Percentiles rank a stretch among this genome's conserved stretches.
Conservation (phyloP, 2,329 filamentous ascomycete genomes). For the Curvularia verruculosa region DNA sequence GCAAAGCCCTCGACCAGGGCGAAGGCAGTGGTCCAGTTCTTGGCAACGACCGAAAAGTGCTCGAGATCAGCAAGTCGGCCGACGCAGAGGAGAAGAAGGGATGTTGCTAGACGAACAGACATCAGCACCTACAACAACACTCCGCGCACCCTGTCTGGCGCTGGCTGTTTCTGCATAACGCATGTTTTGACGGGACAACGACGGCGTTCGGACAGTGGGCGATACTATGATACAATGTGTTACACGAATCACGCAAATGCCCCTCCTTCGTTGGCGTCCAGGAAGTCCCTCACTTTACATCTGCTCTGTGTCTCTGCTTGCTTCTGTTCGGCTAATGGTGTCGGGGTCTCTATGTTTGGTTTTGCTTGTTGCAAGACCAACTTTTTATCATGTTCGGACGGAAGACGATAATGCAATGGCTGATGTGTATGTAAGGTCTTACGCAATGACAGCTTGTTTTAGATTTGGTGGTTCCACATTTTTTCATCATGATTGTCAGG, state of each 20-base stretch:
- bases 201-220: constrained; percentile 9
- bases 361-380: constrained; percentile 39
- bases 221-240: constrained; percentile 22
- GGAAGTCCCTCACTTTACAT: constrained; percentile 42
- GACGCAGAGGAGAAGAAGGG: constrained; percentile 79
- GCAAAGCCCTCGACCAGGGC: constrained; percentile 92
- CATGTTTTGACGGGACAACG: constrained; percentile 10
- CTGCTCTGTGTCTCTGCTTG: constrained; percentile 39
- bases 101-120: constrained; percentile 68
- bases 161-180: constrained; percentile 16
- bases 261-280: constrained; percentile 40
- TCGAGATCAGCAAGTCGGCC: constrained; percentile 85
- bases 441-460: constrained; percentile 25
- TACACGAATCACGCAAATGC: constrained; percentile 44
- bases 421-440: constrained; percentile 37
- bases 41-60: constrained; percentile 72
- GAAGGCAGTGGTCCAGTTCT: constrained; percentile 81
- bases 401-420: constrained; percentile 40
- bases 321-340: constrained; percentile 33
- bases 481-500: neutral
- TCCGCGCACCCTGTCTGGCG: constrained; percentile 25
- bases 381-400: constrained; percentile 23
- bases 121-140: constrained; percentile 9
- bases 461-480: neutral
- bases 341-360: constrained; percentile 32